A percentile compares a stretch with the other conserved stretches of the same genome.
phyloP scores from a whole-genome alignment of 73 alveolate genomes.

The Uronychia setigera region DNA sequence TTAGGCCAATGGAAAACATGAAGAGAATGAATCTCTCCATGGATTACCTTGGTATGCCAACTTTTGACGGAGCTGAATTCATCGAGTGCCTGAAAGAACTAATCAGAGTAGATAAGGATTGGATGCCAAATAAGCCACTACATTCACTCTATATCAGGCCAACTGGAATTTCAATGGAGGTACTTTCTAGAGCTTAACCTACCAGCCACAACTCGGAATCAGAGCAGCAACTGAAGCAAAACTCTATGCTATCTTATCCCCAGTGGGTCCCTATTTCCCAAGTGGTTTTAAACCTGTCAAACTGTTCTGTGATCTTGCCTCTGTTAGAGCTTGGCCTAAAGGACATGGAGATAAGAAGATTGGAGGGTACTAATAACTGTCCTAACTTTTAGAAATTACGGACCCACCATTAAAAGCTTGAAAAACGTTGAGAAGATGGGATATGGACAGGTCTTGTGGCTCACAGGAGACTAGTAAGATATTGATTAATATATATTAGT shows the following conservation, averaged over 20 bases:
- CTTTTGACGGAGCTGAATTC: conserved; percentile 73
- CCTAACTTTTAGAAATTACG: conserved; percentile 65
- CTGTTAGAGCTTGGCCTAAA: conserved; percentile 85
- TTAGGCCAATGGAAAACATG: conserved; percentile 72
- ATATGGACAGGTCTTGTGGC: conserved; percentile 81
- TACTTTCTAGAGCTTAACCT: not conserved
- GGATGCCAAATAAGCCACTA: conserved; percentile 84
- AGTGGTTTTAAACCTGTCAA: conserved; percentile 76
- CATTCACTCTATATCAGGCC: conserved; percentile 88
- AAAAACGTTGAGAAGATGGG: conserved; percentile 72
- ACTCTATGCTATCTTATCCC: conserved; percentile 68
- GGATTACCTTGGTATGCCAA: conserved; percentile 68
- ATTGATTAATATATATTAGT: not conserved
- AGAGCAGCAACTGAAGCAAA: conserved; percentile 71
- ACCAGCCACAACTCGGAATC: conserved; percentile 62
- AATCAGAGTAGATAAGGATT: conserved; percentile 69
- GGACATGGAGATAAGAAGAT: conserved; percentile 80
- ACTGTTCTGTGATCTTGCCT: conserved; percentile 61
- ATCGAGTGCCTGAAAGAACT: conserved; percentile 65
- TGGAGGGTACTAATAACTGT: conserved; percentile 42
- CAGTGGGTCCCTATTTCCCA: conserved; percentile 93
- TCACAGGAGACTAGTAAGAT: conserved; percentile 49
- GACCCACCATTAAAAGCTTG: conserved; percentile 74
- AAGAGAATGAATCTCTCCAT: conserved; percentile 69
- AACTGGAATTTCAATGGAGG: conserved; percentile 81